Evolutionary conservation across 2,329 filamentous ascomycete species (phyloP), one percentile per base, ranked within the genome.

Genomic region (Teratosphaeria epicoccoides): DNA sequence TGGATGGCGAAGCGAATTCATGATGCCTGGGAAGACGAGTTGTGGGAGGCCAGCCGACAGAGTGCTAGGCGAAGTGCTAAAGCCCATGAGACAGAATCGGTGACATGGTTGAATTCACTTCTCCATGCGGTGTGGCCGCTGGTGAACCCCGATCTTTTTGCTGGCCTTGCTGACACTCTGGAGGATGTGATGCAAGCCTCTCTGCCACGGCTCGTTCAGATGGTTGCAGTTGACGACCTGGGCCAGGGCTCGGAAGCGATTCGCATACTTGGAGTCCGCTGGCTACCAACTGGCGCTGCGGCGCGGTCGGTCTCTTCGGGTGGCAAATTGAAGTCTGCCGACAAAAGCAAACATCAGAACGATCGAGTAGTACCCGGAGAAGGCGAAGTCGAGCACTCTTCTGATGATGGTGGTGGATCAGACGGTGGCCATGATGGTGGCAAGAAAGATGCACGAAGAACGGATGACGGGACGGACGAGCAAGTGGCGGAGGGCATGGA

Each of bases 151-250:
- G 85, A 88, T 59, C 73, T 89, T 1, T 88, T 88, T 59, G 75
- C 78, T 1, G 81, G 79, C 28, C 66, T 88, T 1, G 77, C 81
- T 0, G 85, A 88, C 60, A 85, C 80, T 24, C 75, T 89, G 3
- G 85, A 88, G 67, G 85, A 88, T 64, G 82, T 88, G 46, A 88
- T 88, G 85, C 85, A 88, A 68, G 84, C 85, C 2, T 85, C 82
- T 7, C 69, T 88, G 17, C 84, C 85, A 0, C 81, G 77, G 52
- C 66, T 85, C 29, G 76, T 88, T 26, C 79, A 84, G 46, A 87
- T 87, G 84, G 82, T 88, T 43, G 83, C 82, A 49, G 80, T 88
- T 6, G 84, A 88, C 47, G 85, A 88, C 56, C 78, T 88, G 52
- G 85, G 84, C 0, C 85, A 89, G 66, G 85, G 85, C 6, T 87